Evolutionary conservation across 768 basidiomycete genomes (phyloP).

Genomic region (Termitomyces sp.): DNA sequence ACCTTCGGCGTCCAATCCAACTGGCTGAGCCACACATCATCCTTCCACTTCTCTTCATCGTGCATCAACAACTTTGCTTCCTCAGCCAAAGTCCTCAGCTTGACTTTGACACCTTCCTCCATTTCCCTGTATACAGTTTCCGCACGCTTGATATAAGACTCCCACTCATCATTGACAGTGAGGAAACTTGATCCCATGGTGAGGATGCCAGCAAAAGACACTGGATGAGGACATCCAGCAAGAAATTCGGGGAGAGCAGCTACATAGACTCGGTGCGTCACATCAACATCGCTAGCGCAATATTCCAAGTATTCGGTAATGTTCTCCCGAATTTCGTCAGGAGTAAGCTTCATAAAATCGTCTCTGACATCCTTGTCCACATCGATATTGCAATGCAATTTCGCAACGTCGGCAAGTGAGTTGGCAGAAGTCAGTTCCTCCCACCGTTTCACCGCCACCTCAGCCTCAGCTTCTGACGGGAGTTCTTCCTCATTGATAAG

Average conservation of each 20-base stretch:
- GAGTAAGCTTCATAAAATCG: conserved; percentile 70
- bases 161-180: conserved; percentile 89
- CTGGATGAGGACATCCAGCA: conserved; percentile 83
- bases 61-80: conserved; percentile 63
- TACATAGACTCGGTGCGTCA: conserved; percentile 79
- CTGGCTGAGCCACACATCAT: conserved; percentile 83
- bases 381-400: conserved; percentile 79
- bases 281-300: conserved; percentile 80
- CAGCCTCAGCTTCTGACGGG: conserved; percentile 32
- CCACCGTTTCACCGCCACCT: conserved; percentile 60
- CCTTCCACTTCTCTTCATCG: conserved; percentile 46
- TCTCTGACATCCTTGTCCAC: conserved; percentile 76
- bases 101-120: conserved; percentile 73
- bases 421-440: conserved; percentile 91
- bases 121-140: conserved; percentile 69
- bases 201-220: conserved; percentile 86
- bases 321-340: conserved; percentile 59
- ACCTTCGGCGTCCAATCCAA: conserved; percentile 94
- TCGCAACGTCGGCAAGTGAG: conserved; percentile 88
- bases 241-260: conserved; percentile 81
- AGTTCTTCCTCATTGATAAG: conserved; percentile 17
- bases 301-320: conserved; percentile 78
- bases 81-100: conserved; percentile 65
- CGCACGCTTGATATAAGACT: conserved; percentile 73
- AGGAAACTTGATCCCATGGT: conserved; percentile 92